Evolutionary conservation across 768 basidiomycete species (phyloP).

Genomic region (Termitomyces eurrhizus): DNA sequence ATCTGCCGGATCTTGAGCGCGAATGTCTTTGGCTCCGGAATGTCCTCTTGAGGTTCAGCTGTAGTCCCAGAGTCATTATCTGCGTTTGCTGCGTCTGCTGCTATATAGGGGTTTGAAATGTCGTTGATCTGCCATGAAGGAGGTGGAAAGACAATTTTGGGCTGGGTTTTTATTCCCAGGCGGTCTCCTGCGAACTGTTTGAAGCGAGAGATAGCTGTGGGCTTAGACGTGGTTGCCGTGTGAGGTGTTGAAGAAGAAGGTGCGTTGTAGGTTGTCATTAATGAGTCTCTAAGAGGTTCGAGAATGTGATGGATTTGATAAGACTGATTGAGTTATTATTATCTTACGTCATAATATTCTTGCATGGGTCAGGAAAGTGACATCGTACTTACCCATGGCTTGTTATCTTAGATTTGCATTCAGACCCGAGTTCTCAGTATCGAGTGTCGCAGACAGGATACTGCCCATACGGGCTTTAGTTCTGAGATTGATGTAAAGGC

Average conservation of each 20-base stretch:
- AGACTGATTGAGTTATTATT: no score
- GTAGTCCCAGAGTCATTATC: background rate
- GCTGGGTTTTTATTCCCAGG: slow-evolving; percentile 16
- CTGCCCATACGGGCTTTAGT: no score
- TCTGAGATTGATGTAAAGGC: no score
- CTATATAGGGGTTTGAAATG: slow-evolving; percentile 11
- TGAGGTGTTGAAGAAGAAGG: background rate
- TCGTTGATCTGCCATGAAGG: slow-evolving; percentile 45
- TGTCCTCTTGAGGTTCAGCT: slow-evolving; percentile 12
- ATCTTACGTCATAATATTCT: no score
- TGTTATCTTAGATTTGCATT: no score
- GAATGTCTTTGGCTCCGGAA: slow-evolving; percentile 32
- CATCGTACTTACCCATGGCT: no score
- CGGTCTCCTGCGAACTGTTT: slow-evolving; percentile 29
- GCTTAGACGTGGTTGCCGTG: slow-evolving; percentile 28
- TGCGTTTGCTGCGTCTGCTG: slow-evolving; percentile 2
- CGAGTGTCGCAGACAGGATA: no score
- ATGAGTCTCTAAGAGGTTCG: background rate
- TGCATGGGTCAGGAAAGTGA: no score
- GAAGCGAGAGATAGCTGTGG: slow-evolving; percentile 31
- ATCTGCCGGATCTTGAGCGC: slow-evolving; percentile 32
- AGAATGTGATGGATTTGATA: background rate
- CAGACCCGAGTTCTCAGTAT: no score
- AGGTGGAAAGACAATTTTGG: slow-evolving; percentile 36
- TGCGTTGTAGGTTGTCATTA: background rate